A percentile compares a stretch with the other conserved stretches of the same genome.
Conservation (phyloP, 164 flowering plant species). For the grape (Vitis vinifera) region ASM3070453v1 NC_081808.1:612501-613000, state of each 20-base stretch:
- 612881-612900: background rate
- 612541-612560: too few species aligned
- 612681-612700: constrained; percentile 7
- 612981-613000: too few species aligned
- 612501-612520: too few species aligned
- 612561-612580: too few species aligned
- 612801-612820: constrained; percentile 16
- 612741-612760: constrained; percentile 14
- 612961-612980: too few species aligned
- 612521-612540: too few species aligned
- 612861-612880: constrained; percentile 15
- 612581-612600: too few species aligned
- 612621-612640: constrained; percentile 10
- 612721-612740: background rate
- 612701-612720: constrained; percentile 5
- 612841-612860: constrained; percentile 1
- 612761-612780: constrained; percentile 29
- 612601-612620: too few species aligned
- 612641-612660: constrained; percentile 5
- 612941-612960: too few species aligned
- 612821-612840: constrained; percentile 24
- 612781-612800: constrained; percentile 1
- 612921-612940: constrained; percentile 12
- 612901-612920: constrained; percentile 22
- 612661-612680: constrained; percentile 13